Base-by-base conservation (phyloP, 768 basidiomycete species). In the Ramaria rubella region DNA sequence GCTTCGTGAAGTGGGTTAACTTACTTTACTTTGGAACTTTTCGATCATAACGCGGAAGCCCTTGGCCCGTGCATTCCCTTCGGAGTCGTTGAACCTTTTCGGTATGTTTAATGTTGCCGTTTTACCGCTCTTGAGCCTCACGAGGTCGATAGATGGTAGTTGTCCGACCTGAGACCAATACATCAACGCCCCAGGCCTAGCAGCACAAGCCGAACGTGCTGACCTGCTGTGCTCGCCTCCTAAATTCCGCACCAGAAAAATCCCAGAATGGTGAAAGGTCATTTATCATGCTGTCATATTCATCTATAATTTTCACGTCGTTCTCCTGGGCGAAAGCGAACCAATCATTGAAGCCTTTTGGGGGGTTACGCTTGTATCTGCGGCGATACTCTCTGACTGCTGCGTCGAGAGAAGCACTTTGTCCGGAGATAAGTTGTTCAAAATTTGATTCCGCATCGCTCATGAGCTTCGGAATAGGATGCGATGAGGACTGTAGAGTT, bases 271-370 rank as follows among this genome's bases (percentile, higher is more conserved):
- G 94, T 23, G 77, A 81, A 49, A 99, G 71, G 67, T 98, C 95
- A 52, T 78, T 75, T 31, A 80, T 65, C n/a, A 95, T 76, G 4
- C 79, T 77, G 58, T 91, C 90, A 64, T 92, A 97, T 67, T 98
- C 95, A 68, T 98, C 95, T 4, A 88, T 75, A 71, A 98, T 81
- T 63, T 83, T 81, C 46, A 90, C 85, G 5, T 80, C 71, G 69
- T 91, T 80, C 56, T 81, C 74, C 67, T 78, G 72, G 14, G 86
- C 88, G 69, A 92, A 97, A 44, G 70, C 66, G 81, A 84, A 95
- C 95, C 95, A 97, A 27, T 78, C 72, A 65, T 93, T 94, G 61
- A 98, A 99, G 1, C 94, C 95, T 42, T 78, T 81, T 0, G 96
- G 95, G 4, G 96, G 96, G 33, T 81, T 72, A 34, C 88, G 80